Conservation (phyloP, 768 basidiomycete species). For the Termitomyces heimii region DNA sequence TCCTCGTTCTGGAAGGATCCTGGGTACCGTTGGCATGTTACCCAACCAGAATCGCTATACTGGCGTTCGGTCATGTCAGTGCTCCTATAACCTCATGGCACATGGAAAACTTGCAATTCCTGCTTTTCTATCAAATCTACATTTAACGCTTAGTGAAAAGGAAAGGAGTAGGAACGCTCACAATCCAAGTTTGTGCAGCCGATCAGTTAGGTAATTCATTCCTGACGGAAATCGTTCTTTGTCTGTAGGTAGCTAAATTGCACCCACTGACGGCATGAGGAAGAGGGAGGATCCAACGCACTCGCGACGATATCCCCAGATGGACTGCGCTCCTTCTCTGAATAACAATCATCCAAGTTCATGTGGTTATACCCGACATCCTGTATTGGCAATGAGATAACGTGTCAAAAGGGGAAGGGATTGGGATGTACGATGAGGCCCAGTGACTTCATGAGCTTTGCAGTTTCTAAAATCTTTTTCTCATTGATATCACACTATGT, state of each 20-base stretch:
- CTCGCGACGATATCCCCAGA: conserved; percentile 50
- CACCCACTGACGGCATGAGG: not conserved
- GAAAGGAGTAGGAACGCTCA: conserved; percentile 16
- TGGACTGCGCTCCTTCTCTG: conserved; percentile 47
- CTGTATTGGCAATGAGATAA: conserved; percentile 19
- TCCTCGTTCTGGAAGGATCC: conserved; percentile 57
- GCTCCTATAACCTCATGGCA: not conserved
- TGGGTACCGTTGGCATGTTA: conserved; percentile 59
- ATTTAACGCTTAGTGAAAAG: not conserved
- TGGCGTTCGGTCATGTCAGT: conserved; percentile 11
- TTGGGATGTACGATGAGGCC: conserved; percentile 39
- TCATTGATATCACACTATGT: conserved; percentile 55
- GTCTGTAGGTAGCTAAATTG: not conserved
- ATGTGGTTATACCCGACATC: conserved; percentile 54
- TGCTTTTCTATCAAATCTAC: conserved; percentile 25
- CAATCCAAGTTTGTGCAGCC: conserved; percentile 57
- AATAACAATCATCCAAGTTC: conserved; percentile 65
- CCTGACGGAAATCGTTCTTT: conserved; percentile 45
- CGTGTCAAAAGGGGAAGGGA: not conserved
- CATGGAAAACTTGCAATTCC: conserved; percentile 31
- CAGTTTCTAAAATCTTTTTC: conserved; percentile 43
- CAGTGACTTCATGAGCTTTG: conserved; percentile 36
- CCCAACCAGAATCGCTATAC: conserved; percentile 64
- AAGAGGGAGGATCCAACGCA: conserved; percentile 16
- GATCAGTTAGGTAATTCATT: conserved; percentile 48